Base-by-base conservation (phyloP, 228 moss, liverwort and hornwort species). In the Sphagnum magellanicum region DNA sequence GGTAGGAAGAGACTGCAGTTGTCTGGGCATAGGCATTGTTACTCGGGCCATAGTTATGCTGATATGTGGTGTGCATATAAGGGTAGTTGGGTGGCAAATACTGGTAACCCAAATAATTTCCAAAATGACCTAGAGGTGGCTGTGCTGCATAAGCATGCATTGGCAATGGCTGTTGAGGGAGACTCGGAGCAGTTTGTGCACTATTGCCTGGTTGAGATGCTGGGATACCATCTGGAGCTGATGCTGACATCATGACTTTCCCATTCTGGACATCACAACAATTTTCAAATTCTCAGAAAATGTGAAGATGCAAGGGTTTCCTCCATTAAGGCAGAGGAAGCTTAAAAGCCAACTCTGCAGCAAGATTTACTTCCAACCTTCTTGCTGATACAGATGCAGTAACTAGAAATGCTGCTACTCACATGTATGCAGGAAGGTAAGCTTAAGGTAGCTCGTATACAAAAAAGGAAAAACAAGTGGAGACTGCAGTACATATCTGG, bases 31-130 rank as follows among this genome's bases (percentile, higher is more conserved):
- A 98, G 4, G 72, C 72, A 74, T 79, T 93, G 68, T 79, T 93
- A 74, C 78, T 83, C 17, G 91, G 78, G 73, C 88, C 84, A 78
- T 88, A 98, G 48, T 81, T 78, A 70, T 93, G 97, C 76, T 91
- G 97, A 64, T 93, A 98, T 0, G 91, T 86, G 64, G 90, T 70
- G 64, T 87, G 97, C 91, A 98, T 16, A 16, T 90, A 93, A 5
- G 80, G 8, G 16, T 87, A 87, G 4, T 48, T 76, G 50, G 80
- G 80, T 50, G 83, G 78, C 69, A 87, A 8, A 50, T 83, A 80
- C 80, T 83, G 83, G 47, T 87, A 87, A 14, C 78, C 72, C 69
- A 83, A 50, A 60, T 73, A 79, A n/a, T 80, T 86, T 16, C 75
- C 82, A 48, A 78, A 80, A 70, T 87, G 87, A 55, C 76, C 75